phyloP scores from a whole-genome alignment of 1,284 basidiomycete genomes.

The Sanghuangporus baumii region DNA sequence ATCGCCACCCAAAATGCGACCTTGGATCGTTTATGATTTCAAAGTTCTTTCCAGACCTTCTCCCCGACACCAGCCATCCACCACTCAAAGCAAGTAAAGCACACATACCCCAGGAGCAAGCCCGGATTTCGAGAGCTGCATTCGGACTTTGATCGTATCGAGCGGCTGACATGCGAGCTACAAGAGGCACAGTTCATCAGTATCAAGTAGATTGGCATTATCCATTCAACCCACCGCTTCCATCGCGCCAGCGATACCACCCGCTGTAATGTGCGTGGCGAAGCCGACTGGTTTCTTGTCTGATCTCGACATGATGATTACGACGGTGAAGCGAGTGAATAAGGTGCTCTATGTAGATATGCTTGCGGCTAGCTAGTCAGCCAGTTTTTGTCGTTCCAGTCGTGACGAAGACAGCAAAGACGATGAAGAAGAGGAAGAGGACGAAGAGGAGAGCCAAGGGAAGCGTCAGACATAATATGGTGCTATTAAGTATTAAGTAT shows the following conservation, averaged over 20 bases:
- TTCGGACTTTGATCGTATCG: constrained; percentile 71
- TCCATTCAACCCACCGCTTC: constrained; percentile 65
- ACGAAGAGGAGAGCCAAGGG: no score
- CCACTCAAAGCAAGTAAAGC: background rate
- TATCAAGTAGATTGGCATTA: background rate
- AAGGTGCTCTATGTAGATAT: no score
- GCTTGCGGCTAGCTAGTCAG: no score
- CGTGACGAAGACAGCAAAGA: no score
- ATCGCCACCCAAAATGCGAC: background rate
- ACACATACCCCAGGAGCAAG: constrained; percentile 69
- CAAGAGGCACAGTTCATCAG: background rate
- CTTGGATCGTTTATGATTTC: no score
- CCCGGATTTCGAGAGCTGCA: constrained; percentile 72
- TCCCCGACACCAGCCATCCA: background rate
- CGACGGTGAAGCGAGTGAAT: background rate
- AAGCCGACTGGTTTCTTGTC: constrained; percentile 76
- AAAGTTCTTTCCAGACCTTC: background rate
- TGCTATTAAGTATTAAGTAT: no score
- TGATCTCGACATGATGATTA: constrained; percentile 55
- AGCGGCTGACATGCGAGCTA: constrained; percentile 63
- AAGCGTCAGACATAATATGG: no score
- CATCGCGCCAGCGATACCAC: constrained; percentile 86
- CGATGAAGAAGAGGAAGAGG: no score
- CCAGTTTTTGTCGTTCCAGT: no score
- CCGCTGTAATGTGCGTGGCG: constrained; percentile 87